Evolutionary conservation across 2,329 filamentous ascomycete genomes (phyloP), one percentile per base, ranked within the genome.

Genomic region (Scleromitrula shiraiana): DNA sequence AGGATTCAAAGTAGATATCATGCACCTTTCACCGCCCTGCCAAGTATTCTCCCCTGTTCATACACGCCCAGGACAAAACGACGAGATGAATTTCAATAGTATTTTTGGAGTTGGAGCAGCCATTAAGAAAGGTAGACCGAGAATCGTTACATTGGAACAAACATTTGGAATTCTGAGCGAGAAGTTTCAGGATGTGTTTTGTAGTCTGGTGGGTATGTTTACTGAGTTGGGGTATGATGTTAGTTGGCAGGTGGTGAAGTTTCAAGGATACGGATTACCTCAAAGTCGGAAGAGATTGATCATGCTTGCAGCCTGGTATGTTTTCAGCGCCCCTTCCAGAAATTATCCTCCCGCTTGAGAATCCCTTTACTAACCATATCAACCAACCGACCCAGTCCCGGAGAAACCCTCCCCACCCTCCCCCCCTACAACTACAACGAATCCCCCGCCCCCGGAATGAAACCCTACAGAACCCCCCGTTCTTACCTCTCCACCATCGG

Each of bases 21-120:
- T 87, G 0, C 88, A 94, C 54, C 65, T 89, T 0, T 88, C 83
- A 0, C 86, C 85, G 0, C 87, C 88, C 0, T 94, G 88, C 48
- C 85, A 91, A 56, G 78, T 75, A 2, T 90, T 82, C 62, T 90
- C 85, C 0, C 78, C 80, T 0, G 83, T 82, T 0, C 82, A 94
- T 50, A 90, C 85, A 0, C 62, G 72, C 0, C 55, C 65, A 0
- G 75, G 76, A 0, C 68, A 68, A 6, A 72, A 80, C 19, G 82
- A 89, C 38, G 83, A 85, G 1, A 71, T 67, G 0, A 93, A 94
- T 55, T 79, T 77, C 0, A 78, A 80, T 1, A 73, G 73, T 0
- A 59, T 82, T 0, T 77, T 75, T 52, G 67, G 72, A 0, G 78
- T 77, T 43, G 66, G 70, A 1, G 64, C 74, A 3, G 63, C 89